A percentile compares a stretch with the other conserved stretches of the same genome.
Conservation (phyloP, 768 basidiomycete species). For the Boletus rubroflammeus region DNA sequence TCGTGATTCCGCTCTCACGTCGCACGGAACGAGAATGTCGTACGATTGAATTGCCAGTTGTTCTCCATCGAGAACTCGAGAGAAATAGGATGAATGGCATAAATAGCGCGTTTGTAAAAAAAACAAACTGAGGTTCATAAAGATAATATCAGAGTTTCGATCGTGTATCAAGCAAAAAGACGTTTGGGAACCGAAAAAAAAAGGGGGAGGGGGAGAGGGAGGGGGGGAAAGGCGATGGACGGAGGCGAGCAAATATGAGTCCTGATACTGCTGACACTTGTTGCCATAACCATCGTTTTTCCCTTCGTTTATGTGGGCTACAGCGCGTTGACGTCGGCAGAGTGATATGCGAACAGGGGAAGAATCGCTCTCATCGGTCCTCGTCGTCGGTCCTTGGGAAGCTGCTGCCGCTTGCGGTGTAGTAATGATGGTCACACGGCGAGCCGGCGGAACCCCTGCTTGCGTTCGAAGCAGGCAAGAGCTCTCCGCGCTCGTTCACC, state of each 20-base stretch:
- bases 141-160: slow-evolving; percentile 20
- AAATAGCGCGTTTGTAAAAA: slow-evolving; percentile 20
- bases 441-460: slow-evolving; percentile 4
- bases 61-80: not conserved
- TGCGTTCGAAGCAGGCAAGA: slow-evolving; percentile 5
- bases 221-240: not conserved
- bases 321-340: not conserved
- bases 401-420: slow-evolving; percentile 15
- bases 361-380: slow-evolving; percentile 1
- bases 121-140: slow-evolving; percentile 21
- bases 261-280: no score
- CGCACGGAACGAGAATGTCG: not conserved
- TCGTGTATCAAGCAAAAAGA: slow-evolving; percentile 4
- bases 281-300: not conserved
- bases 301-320: not conserved
- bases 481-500: slow-evolving; percentile 30
- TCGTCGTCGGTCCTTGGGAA: slow-evolving; percentile 8
- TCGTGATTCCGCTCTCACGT: slow-evolving; percentile 7
- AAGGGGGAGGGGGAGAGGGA: not conserved
- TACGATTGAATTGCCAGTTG: not conserved
- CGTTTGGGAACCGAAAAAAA: not conserved
- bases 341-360: not conserved
- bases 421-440: slow-evolving; percentile 13
- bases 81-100: slow-evolving; percentile 19
- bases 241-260: slow-evolving; percentile 4